Base-by-base conservation (phyloP, 352 stramenopile species). In the Phytophthora podocarpi region DNA sequence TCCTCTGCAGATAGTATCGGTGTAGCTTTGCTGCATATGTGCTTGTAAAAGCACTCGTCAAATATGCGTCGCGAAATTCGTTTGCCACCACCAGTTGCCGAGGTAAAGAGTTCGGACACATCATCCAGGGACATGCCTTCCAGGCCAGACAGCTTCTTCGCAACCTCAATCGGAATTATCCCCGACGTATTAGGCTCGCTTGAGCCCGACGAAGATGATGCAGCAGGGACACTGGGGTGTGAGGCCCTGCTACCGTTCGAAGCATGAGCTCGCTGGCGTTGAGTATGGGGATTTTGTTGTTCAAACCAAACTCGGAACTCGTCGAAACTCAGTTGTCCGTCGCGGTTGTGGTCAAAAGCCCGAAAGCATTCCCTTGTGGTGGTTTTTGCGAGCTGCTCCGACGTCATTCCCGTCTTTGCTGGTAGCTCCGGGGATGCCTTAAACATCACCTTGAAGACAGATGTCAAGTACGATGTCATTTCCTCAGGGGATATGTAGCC, bases 391-490 rank as follows among this genome's bases (percentile, higher is more conserved):
- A 97, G 64, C 47, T 94, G 69, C 16, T 76, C 53, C 0, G 89
- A 77, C 18, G 45, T 76, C 71, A 90, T 76, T 13, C 74, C 70
- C 11, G 80, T 90, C 35, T 84, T 82, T 1, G 36, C 28, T 39
- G 78, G 51, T 5, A 95, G 31, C 12, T 91, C 66, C 1, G 85
- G 84, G 1, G 84, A 92, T 15, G 82, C 86, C 61, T 95, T 91
- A 70, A 90, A 95, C 35, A 96, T 78, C 10, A 97, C 73, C 48
- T 90, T 92, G 61, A 96, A 97, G 6, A 96, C 71, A 12, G 82
- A 79, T 13, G 86, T 87, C 37, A 97, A 70, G 63, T 96, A 96
- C 32, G 69, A 66, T n/a, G 65, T 56, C 86, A 97, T 94, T 68
- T 97, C 87, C 2, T 87, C 51, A 5, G 75, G 85, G 3, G 87